Percentiles rank a stretch among this genome's conserved stretches.
These are phyloP conservation scores for Kwoniella sp. DNA, from an alignment of 768 basidiomycete genomes.

Conservation along the genomic window DNA sequence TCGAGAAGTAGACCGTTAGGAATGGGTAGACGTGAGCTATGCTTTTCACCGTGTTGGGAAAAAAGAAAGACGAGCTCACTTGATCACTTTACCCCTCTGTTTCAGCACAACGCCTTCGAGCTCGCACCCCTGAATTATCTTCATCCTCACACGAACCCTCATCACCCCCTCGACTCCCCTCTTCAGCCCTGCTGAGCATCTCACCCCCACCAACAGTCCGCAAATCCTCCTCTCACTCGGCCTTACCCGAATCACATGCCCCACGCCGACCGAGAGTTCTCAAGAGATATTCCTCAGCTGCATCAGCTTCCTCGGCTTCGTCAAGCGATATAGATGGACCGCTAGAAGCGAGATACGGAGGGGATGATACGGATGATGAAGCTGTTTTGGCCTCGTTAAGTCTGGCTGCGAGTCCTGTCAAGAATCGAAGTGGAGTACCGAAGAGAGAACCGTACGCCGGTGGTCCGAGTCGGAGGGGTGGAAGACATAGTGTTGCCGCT, in stretches of 20 bases:
- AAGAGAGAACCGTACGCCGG: conserved; percentile 21
- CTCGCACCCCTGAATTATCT: conserved; percentile 37
- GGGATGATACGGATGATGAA: conserved; percentile 37
- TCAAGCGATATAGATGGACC: conserved; percentile 29
- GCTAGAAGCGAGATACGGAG: conserved; percentile 31
- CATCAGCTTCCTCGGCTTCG: conserved; percentile 23
- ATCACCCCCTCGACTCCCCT: conserved; percentile 28
- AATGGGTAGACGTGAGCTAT: conserved; percentile 5
- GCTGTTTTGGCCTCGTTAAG: conserved; percentile 25
- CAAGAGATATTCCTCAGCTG: conserved; percentile 13
- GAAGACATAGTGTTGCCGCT: conserved; percentile 49
- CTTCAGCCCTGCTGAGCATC: conserved; percentile 33
- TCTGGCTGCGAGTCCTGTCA: conserved; percentile 29
- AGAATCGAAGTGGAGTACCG: conserved; percentile 10
- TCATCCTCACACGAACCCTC: conserved; percentile 26
- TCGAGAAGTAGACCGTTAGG: conserved; percentile 1
- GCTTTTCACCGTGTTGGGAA: neutral
- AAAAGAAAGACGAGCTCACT: neutral
- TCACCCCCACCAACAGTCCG: conserved; percentile 44
- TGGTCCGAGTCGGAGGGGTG: conserved; percentile 39
- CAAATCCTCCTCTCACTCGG: conserved; percentile 41
- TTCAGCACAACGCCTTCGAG: conserved; percentile 14
- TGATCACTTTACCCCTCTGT: neutral
- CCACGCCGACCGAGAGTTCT: conserved; percentile 37
- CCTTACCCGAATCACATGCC: conserved; percentile 38